Base-by-base conservation (phyloP, 371 early-diverging fungal species). In the Mortierella sp. region DNA sequence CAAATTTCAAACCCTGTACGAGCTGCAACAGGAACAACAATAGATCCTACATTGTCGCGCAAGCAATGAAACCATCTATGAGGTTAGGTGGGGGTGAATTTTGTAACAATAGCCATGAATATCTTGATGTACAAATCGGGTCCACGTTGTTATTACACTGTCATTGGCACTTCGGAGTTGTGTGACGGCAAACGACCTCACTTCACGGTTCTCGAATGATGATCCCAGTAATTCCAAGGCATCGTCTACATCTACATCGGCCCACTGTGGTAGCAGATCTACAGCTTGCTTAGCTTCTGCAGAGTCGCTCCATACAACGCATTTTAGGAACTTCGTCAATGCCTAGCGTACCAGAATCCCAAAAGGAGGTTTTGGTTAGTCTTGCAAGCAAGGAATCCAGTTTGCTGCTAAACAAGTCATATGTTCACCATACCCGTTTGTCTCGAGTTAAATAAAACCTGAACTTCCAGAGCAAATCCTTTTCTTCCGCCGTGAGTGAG, bases 1-100 rank as follows among this genome's bases (percentile, higher is more conserved):
- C 99, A 72, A 96, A 97, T 67, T 94, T 95, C 4, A 98, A 82
- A n/a, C 98, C 99, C 79, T 98, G 99, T 1, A 98, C 99, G 0
- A 98, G 87, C 71, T 98, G 99, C 27, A 97, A 79, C 28, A 98
- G 81, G 81, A 95, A 97, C 18, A 97, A 79, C 27, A 93, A 83
- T 12, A 98, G 78, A 59, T 97, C 97, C 93, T 93, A 73, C 42
- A 16, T 30, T 4, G 7, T 9, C 21, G 28, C 2, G 49, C 12
- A 26, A 26, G 28, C 16, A 18, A 50, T n/a, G n/a, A n/a, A n/a
- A n/a, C n/a, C 34, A 34, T 7, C 34, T 10, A 34, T 34, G 34
- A n/a, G n/a, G n/a, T n/a, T n/a, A n/a, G n/a, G n/a, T n/a, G n/a
- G n/a, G n/a, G n/a, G n/a, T n/a, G n/a, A n/a, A n/a, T n/a, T n/a